Evolutionary conservation across 176 grass and related monocot species (phyloP), one percentile per base, ranked within the genome.

Genomic region (Ensete ventricosum): DNA sequence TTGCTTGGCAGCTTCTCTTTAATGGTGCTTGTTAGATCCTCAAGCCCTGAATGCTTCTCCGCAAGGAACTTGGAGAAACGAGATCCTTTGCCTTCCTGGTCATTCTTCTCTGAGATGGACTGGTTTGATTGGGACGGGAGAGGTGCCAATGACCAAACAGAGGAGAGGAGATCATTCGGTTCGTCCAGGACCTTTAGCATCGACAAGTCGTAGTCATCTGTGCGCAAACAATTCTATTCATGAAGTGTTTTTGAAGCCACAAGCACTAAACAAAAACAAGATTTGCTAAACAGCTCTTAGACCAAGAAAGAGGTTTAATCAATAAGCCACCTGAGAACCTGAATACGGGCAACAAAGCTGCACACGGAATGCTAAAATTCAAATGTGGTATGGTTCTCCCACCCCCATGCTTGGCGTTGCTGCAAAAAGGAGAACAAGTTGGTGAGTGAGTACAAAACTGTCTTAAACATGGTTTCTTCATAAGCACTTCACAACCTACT

Each of bases 301-400:
- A 76, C n/a, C 20, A 51, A 51, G 43, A 25, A 23, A 2, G 43
- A 43, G 48, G 50, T 34, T 24, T 51, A 19, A 72, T 1, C 11
- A 8, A 65, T 48, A 68, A 69, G 66, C 11, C 67, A 97, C 94
- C 90, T 91, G 85, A 81, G 63, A 88, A 97, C 62, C 81, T 81
- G 80, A 97, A 93, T 74, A 93, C 24, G 0, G 73, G 85, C 76
- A 82, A 84, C 79, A 97, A 81, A 64, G 84, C 74, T 85, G 83
- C 87, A 75, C 86, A 91, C 14, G 94, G 94, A 49, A 97, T 93
- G 82, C 94, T 88, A 78, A 93, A 97, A 81, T 97, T 97, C 80
- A 97, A 78, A 57, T 87, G 81, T 25, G 94, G 94, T 87, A 97
- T 90, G 84, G 84, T 97, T 75, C 77, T 93, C 82, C 94, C 86